Evolutionary conservation across 306 rosid species (phyloP).

Genomic region (Vigna nakashimae): DNA sequence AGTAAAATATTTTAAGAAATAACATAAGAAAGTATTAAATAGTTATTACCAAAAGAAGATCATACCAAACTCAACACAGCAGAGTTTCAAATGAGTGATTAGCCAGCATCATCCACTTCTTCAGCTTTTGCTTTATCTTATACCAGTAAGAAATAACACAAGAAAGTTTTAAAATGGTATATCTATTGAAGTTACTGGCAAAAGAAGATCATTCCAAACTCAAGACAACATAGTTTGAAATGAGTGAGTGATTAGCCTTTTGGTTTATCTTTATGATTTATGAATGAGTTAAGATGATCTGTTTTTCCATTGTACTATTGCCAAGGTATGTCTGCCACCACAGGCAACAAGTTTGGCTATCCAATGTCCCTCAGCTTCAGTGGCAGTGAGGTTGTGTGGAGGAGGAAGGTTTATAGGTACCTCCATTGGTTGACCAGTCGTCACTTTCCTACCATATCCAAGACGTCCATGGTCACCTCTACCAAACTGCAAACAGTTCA

Average conservation of each 20-base stretch:
- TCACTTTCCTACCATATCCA: constrained; percentile 93
- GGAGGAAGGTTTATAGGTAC: constrained; percentile 76
- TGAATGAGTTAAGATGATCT: constrained; percentile 51
- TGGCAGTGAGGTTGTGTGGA: constrained; percentile 45
- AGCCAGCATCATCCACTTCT: constrained; percentile 50
- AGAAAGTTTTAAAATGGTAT: background rate
- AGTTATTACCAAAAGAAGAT: background rate
- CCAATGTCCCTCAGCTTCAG: constrained; percentile 65
- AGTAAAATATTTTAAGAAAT: background rate
- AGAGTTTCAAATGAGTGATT: constrained; percentile 32
- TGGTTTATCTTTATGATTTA: constrained; percentile 27
- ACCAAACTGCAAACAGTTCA: constrained; percentile 70
- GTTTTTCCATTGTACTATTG: constrained; percentile 72
- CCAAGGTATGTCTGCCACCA: constrained; percentile 97
- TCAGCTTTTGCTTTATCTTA: constrained; percentile 33
- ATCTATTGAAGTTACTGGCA: background rate
- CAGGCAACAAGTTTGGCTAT: constrained; percentile 86
- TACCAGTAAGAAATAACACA: background rate
- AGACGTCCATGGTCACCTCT: constrained; percentile 99
- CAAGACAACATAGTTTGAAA: constrained; percentile 18
- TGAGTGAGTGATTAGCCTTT: constrained; percentile 40
- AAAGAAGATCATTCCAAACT: background rate
- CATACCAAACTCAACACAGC: background rate
- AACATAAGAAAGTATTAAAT: background rate
- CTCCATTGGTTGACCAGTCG: constrained; percentile 96